Evolutionary conservation across 2,329 filamentous ascomycete genomes (phyloP).

Genomic region (Diplodia scrobiculata): DNA sequence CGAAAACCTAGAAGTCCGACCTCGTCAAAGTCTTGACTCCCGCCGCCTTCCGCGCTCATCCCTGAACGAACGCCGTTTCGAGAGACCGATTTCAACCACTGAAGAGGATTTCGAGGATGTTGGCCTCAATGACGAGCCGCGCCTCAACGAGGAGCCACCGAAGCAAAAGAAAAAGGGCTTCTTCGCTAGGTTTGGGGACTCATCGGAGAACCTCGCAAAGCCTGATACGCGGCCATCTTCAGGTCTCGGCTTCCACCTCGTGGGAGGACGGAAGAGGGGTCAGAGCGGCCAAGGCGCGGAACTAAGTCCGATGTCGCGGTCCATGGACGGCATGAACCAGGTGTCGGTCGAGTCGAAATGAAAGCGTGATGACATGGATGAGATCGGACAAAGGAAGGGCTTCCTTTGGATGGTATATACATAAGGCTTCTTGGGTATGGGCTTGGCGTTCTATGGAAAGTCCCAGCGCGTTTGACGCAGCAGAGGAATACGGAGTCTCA

Average conservation of each 20-base stretch:
- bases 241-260: constrained; percentile 65
- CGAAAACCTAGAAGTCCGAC: constrained; percentile 47
- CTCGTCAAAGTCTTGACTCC: constrained; percentile 80
- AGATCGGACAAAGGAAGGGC: not conserved
- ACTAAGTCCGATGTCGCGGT: constrained; percentile 63
- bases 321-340: constrained; percentile 33
- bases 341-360: constrained; percentile 29
- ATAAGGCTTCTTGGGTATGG: constrained; percentile 23
- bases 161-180: constrained; percentile 72
- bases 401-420: constrained; percentile 21
- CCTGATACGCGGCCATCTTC: constrained; percentile 47
- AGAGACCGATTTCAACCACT: constrained; percentile 63
- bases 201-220: constrained; percentile 35
- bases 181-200: constrained; percentile 77
- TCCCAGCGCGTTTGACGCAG: constrained; percentile 13
- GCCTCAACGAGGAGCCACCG: constrained; percentile 72
- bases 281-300: constrained; percentile 72
- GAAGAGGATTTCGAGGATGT: constrained; percentile 91
- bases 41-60: constrained; percentile 65
- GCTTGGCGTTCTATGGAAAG: constrained; percentile 26
- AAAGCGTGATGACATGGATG: not conserved
- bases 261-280: constrained; percentile 67
- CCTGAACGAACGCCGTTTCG: constrained; percentile 60
- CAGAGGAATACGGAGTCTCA: constrained; percentile 24
- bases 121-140: constrained; percentile 75